These are phyloP conservation scores for Elsinoe necatrix DNA, from an alignment of 2,329 filamentous ascomycete genomes.

Conservation along the genomic window DNA sequence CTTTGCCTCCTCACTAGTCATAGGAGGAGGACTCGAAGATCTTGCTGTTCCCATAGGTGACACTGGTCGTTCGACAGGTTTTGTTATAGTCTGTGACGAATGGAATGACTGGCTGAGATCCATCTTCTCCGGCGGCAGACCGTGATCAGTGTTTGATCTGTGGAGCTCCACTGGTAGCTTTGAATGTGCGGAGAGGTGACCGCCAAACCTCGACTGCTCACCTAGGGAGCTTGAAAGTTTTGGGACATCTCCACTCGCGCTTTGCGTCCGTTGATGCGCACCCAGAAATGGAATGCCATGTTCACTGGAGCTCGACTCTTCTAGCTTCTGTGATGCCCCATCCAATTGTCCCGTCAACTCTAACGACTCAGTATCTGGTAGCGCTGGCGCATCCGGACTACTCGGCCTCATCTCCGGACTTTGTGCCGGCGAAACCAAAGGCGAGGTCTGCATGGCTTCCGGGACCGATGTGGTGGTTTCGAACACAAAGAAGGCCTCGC, in stretches of 20 bases:
- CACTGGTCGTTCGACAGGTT: slow-evolving; percentile 9
- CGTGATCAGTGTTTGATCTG: slow-evolving; percentile 20
- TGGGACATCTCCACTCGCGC: slow-evolving; percentile 35
- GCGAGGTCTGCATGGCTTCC: slow-evolving; percentile 88
- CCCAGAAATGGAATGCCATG: slow-evolving; percentile 22
- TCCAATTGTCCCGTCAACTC: slow-evolving; percentile 40
- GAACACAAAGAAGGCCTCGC: slow-evolving; percentile 98
- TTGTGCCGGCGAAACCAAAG: slow-evolving; percentile 77
- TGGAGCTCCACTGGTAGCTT: not conserved
- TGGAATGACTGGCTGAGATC: slow-evolving; percentile 12
- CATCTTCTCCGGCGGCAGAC: slow-evolving; percentile 1
- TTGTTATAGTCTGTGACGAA: not conserved
- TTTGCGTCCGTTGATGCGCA: slow-evolving; percentile 33
- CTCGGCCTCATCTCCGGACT: slow-evolving; percentile 62
- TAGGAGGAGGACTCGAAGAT: slow-evolving; percentile 68
- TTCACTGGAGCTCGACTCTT: slow-evolving; percentile 21
- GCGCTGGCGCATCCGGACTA: slow-evolving; percentile 34
- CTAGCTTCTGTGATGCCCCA: slow-evolving; percentile 14
- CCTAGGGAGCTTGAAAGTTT: not conserved
- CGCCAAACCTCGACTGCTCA: slow-evolving; percentile 1
- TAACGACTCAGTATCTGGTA: slow-evolving; percentile 63
- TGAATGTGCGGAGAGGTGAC: not conserved
- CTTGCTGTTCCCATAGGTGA: slow-evolving; percentile 26
- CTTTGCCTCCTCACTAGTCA: slow-evolving; percentile 66
- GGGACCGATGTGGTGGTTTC: slow-evolving; percentile 89